Evolutionary conservation across 2,329 filamentous ascomycete genomes (phyloP), one percentile per base, ranked within the genome.

Genomic region (Phialocephala subalpina): DNA sequence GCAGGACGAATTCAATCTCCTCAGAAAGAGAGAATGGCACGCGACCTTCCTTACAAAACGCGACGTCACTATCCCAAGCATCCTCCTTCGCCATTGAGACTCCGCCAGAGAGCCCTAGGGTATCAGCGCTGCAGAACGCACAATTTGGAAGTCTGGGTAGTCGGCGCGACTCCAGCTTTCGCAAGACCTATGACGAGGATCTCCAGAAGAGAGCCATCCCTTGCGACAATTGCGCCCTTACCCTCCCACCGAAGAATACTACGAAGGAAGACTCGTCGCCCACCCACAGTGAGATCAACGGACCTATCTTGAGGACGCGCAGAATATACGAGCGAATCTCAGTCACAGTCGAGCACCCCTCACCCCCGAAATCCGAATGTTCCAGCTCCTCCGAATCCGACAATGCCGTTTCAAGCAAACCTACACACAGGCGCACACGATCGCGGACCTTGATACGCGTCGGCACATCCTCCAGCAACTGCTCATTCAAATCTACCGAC

Each of bases 151-250:
- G 67, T 74, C 49, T 71, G 58, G 77, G 78, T 18, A 77, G 78
- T 18, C 82, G 84, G 38, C 82, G 83, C 65, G 87, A 89, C 66
- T 87, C 86, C 27, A 86, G 84, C 74, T 90, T 89, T 70, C 82
- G 83, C 65, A 83, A 84, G 72, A 90, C 87, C 0, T 90, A 90
- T 69, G 87, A 90, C 70, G 87, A 90, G 67, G 85, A 85, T n/a
- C 87, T 88, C 29, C 89, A 86, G 52, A 87, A 85, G 75, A 84
- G 86, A 65, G 86, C 88, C 60, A 86, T 84, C 8, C 88, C 88
- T 25, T 91, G 89, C 75, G 86, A 90, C 68, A 91, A 90, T 76
- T 91, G 89, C 75, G 88, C 88, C 65, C 83, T 91, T 73, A 91
- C 88, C 0, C 78, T 91, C 8, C 89, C 55, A 3, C 55, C 89